Base-by-base conservation (phyloP, 768 basidiomycete genomes). In the Psilocybe cyanescens region DNA sequence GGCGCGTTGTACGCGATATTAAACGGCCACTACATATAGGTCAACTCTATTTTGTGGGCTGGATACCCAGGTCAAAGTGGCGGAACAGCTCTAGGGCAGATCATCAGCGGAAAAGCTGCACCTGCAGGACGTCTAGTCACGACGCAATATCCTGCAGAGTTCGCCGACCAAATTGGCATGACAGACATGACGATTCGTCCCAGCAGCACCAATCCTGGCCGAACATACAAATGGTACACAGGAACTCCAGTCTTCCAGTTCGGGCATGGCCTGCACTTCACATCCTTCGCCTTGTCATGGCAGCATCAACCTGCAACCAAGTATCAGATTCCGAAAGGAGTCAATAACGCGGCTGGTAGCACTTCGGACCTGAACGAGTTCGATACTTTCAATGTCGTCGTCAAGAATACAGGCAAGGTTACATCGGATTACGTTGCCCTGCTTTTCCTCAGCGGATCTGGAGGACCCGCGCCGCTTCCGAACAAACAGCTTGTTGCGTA, bases 11-110 rank as follows among this genome's bases (percentile, higher is more conserved):
- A 31, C 14, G 46, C 30, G 29, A 48, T 24, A 11, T 37, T 47
- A 30, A 56, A 35, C 4, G 14, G 9, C 54, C 45, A 59, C 44
- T 59, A 24, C 24, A 0, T 24, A 33, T 41, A 84, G 83, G 80
- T 86, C 45, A 83, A 81, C 63, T 79, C 83, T 0, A 75, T 86
- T 44, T 19, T 86, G 8, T 86, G 84, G 84, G 85, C 75, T 14
- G 85, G 85, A 3, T 87, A 85, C 67, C 84, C 83, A 1, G 81
- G 83, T 4, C 83, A 85, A 64, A 81, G 79, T 62, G 85, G 83
- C 2, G 86, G 85, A 28, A 75, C 78, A 6, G 85, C 85, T 2
- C 59, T 86, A 24, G 78, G 81, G 50, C 83, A 86, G 58, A 82
- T 85, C 59, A 55, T 87, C 7, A 77, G 69, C 1, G 85, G 86